These are phyloP conservation scores for Phaeotremella skinneri DNA, from an alignment of 768 basidiomycete species.

Conservation along the genomic window DNA sequence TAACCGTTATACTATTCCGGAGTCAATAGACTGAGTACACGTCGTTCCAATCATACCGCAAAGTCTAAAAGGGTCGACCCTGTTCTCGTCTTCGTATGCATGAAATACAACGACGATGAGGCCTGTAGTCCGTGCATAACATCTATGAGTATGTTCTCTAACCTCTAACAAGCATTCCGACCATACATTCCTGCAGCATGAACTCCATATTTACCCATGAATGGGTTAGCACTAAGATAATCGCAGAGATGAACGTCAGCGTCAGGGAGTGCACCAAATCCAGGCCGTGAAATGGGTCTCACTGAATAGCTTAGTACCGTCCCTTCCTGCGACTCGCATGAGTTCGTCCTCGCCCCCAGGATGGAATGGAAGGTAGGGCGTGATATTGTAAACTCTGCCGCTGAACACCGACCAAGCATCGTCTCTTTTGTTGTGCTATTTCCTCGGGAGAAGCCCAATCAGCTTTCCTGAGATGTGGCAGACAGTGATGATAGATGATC, in stretches of 20 bases:
- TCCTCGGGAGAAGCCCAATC: too few species aligned
- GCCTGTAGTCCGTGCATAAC: background rate
- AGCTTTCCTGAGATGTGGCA: too few species aligned
- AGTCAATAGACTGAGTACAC: too few species aligned
- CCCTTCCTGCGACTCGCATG: conserved; percentile 90
- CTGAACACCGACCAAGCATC: conserved; percentile 93
- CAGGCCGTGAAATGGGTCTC: conserved; percentile 7
- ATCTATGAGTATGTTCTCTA: conserved; percentile 6
- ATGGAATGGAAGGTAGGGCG: conserved; percentile 83
- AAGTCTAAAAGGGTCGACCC: too few species aligned
- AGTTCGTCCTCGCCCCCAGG: conserved; percentile 92
- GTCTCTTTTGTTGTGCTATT: conserved; percentile 69
- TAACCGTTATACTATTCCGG: too few species aligned
- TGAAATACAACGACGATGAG: too few species aligned
- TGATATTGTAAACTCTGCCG: conserved; percentile 96
- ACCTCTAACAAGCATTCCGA: conserved; percentile 73
- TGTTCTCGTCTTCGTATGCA: too few species aligned
- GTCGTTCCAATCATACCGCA: too few species aligned
- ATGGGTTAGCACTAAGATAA: conserved; percentile 71
- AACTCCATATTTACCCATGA: conserved; percentile 96
- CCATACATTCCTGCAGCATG: conserved; percentile 89
- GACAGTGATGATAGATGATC: too few species aligned
- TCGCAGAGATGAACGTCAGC: too few species aligned
- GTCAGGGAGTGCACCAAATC: too few species aligned
- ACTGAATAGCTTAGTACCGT: conserved; percentile 95